Evolutionary conservation across 2,329 filamentous ascomycete genomes (phyloP).

Genomic region (Fusarium burgessii): DNA sequence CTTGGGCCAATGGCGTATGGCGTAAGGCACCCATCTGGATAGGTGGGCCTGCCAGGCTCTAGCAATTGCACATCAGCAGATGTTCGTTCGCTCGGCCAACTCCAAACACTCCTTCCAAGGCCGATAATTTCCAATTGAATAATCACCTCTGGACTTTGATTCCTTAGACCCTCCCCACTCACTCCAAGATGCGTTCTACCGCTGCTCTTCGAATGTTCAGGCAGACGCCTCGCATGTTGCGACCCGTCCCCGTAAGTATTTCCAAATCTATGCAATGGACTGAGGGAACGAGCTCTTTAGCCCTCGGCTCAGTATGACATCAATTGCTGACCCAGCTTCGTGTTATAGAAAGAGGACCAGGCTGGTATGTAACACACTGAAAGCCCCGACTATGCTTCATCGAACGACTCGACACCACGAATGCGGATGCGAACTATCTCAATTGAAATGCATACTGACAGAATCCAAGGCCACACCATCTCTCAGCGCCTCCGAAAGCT

Average conservation of each 20-base stretch:
- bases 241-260: conserved; percentile 75
- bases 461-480: conserved; percentile 85
- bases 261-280: conserved; percentile 25
- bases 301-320: conserved; percentile 38
- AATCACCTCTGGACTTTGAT: conserved; percentile 45
- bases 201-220: conserved; percentile 75
- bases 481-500: conserved; percentile 93
- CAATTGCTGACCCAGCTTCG: conserved; percentile 42
- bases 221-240: conserved; percentile 74
- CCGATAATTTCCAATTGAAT: conserved; percentile 51
- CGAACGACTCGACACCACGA: conserved; percentile 25
- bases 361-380: conserved; percentile 65
- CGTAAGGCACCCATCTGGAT: conserved; percentile 51
- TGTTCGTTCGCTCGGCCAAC: conserved; percentile 51
- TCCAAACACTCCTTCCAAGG: conserved; percentile 48
- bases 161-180: conserved; percentile 48
- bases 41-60: conserved; percentile 47
- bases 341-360: conserved; percentile 72
- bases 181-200: conserved; percentile 73
- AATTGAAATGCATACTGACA: conserved; percentile 42
- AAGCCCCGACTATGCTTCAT: conserved; percentile 23
- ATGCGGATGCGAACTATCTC: conserved; percentile 18
- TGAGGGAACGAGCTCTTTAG: conserved; percentile 40
- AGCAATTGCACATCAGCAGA: conserved; percentile 53
- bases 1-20: conserved; percentile 52